Conservation (phyloP, 1,284 basidiomycete genomes). For the Cryptococcus sp. region DNA sequence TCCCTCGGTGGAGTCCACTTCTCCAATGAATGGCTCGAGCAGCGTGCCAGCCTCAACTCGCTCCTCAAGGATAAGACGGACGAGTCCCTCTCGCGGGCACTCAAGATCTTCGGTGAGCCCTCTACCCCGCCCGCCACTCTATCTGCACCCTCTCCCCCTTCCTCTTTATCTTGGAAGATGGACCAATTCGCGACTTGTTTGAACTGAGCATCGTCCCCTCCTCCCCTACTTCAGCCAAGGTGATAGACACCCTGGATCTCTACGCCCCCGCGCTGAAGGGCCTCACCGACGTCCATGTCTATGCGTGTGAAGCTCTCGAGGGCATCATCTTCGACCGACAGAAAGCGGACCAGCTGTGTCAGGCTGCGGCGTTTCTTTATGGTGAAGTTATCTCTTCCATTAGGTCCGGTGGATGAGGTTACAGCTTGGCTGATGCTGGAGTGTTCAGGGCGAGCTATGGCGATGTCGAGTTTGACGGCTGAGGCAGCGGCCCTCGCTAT, state of each 20-base stretch:
- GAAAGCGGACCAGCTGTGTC: slow-evolving; percentile 10
- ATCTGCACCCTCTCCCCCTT: background rate
- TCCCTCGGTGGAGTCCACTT: slow-evolving; percentile 17
- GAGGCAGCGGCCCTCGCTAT: slow-evolving; percentile 30
- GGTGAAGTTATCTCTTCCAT: slow-evolving; percentile 11
- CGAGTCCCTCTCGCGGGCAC: slow-evolving; percentile 17
- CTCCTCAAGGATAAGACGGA: slow-evolving; percentile 16
- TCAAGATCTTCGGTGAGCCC: slow-evolving; percentile 26
- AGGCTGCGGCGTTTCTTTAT: slow-evolving; percentile 28
- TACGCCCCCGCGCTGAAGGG: slow-evolving; percentile 35
- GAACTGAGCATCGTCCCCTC: background rate
- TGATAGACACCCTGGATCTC: slow-evolving; percentile 33
- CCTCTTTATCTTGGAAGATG: background rate
- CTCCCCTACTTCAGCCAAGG: slow-evolving; percentile 21
- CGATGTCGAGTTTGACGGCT: slow-evolving; percentile 26
- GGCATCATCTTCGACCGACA: slow-evolving; percentile 29
- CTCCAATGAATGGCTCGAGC: slow-evolving; percentile 23
- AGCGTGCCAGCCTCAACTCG: slow-evolving; percentile 18
- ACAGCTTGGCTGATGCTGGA: background rate
- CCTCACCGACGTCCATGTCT: slow-evolving; percentile 32
- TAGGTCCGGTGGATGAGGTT: background rate
- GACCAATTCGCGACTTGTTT: background rate
- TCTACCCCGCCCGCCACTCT: background rate
- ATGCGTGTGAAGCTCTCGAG: slow-evolving; percentile 29
- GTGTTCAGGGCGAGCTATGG: slow-evolving; percentile 35